Conservation (phyloP, 306 rosid genomes). For the Elaeagnus macrophylla region DNA sequence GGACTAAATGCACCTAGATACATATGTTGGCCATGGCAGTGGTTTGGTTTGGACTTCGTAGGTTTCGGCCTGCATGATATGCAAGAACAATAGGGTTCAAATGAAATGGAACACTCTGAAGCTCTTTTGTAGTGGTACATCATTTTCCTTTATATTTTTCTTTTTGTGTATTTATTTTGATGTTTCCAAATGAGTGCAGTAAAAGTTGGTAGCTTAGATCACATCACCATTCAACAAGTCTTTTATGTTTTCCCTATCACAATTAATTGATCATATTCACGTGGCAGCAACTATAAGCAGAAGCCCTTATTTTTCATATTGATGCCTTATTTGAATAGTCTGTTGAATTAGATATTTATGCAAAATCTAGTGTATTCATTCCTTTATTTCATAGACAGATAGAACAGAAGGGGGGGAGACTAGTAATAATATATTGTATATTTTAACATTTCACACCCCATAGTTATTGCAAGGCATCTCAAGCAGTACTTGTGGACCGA, state of each 20-base stretch:
- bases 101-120: conserved; percentile 98
- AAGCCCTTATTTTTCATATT: neutral
- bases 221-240: conserved; percentile 20
- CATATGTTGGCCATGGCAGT: conserved; percentile 99
- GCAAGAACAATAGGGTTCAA: conserved; percentile 40
- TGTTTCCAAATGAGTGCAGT: conserved; percentile 32
- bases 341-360: too few species aligned
- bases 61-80: conserved; percentile 51
- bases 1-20: conserved; percentile 67
- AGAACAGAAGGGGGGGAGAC: too few species aligned
- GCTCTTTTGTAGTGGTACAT: conserved; percentile 53
- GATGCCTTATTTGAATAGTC: neutral
- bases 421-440: too few species aligned
- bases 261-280: conserved; percentile 16
- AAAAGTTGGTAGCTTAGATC: conserved; percentile 28
- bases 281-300: conserved; percentile 13
- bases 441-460: too few species aligned
- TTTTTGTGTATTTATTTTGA: conserved; percentile 38
- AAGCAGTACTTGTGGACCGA: too few species aligned
- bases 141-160: neutral
- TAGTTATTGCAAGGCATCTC: too few species aligned
- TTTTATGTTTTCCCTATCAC: conserved; percentile 20
- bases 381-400: too few species aligned
- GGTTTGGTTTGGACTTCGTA: conserved; percentile 89
- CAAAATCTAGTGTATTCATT: too few species aligned